Evolutionary conservation across 2,329 filamentous ascomycete species (phyloP).

Genomic region (Cladosporium oxysporum): DNA sequence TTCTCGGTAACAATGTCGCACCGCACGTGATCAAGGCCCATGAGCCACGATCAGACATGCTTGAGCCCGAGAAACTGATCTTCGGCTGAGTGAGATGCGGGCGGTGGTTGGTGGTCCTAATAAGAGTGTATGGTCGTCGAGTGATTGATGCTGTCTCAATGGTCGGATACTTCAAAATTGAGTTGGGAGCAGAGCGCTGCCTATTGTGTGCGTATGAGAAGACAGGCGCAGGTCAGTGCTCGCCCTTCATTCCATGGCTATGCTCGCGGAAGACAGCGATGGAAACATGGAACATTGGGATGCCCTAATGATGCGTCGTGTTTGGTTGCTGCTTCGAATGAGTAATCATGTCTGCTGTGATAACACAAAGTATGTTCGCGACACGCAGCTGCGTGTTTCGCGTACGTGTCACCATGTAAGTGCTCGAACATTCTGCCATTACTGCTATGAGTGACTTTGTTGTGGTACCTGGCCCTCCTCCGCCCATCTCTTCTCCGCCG

Average conservation of each 20-base stretch:
- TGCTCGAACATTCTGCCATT: neutral
- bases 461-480: neutral
- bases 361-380: no score
- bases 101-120: neutral
- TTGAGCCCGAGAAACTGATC: neutral
- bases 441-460: neutral
- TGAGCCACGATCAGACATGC: neutral
- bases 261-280: neutral
- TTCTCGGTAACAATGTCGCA: neutral
- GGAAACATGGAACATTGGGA: neutral
- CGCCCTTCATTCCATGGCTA: neutral
- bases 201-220: neutral
- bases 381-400: no score
- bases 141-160: neutral
- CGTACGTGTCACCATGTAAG: no score
- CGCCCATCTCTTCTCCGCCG: slow-evolving; percentile 6
- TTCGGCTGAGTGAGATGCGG: neutral
- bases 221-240: neutral
- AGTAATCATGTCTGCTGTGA: neutral
- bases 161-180: neutral
- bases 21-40: neutral
- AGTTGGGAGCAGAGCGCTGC: neutral
- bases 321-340: neutral
- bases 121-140: neutral
- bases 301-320: neutral